Conservation (phyloP, 768 basidiomycete genomes). For the Dictyophora rubrovolvata region DNA sequence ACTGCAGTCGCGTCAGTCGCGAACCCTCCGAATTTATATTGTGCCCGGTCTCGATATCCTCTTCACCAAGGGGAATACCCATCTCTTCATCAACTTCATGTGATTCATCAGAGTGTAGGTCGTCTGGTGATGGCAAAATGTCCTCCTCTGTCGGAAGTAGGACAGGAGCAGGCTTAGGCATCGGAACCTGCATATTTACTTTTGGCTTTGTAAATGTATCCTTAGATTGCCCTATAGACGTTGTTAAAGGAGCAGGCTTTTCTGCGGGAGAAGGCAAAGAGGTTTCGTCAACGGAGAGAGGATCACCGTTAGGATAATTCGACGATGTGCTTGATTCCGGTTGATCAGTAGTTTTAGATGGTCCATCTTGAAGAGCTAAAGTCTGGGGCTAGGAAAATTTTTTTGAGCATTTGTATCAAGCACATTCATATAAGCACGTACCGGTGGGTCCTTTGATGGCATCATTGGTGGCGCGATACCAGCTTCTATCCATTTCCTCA, state of each 20-base stretch:
- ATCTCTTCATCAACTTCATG: not conserved
- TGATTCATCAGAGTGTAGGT: not conserved
- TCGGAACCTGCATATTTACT: constrained; percentile 48
- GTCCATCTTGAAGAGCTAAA: not conserved
- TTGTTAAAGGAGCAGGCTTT: not conserved
- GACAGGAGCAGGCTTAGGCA: constrained; percentile 46
- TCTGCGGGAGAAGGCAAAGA: not conserved
- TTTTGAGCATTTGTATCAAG: not conserved
- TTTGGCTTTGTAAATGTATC: constrained; percentile 44
- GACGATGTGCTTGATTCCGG: constrained; percentile 7
- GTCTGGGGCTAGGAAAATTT: not conserved
- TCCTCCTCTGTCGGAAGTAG: constrained; percentile 56
- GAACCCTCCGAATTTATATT: not conserved
- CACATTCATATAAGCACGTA: not conserved
- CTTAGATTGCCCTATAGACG: not conserved
- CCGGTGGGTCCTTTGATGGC: constrained; percentile 13
- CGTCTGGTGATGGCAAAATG: constrained; percentile 31
- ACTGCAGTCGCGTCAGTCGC: not conserved
- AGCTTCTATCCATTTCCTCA: constrained; percentile 75
- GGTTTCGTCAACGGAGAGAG: not conserved
- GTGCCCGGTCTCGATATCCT: not conserved
- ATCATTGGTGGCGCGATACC: constrained; percentile 54
- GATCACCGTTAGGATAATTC: not conserved
- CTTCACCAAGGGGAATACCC: not conserved
- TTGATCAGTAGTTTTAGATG: not conserved